Conservation (phyloP, 2,329 filamentous ascomycete species). For the Penicillium freii region DNA sequence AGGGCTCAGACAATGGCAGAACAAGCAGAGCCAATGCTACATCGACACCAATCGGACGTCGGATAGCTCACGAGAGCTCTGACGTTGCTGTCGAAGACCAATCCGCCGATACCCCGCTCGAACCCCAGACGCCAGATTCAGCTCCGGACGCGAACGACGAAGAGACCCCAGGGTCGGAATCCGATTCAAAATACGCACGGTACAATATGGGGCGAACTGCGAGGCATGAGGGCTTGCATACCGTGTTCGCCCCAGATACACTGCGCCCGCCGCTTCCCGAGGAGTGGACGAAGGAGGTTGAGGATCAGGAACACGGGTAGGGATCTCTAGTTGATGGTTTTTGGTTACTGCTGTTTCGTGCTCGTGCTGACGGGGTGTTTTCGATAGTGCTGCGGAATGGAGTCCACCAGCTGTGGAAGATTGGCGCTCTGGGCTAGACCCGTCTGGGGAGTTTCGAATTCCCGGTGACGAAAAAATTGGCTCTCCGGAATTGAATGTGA, state of each 20-base stretch:
- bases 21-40: not conserved
- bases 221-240: not conserved
- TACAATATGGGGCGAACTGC: not conserved
- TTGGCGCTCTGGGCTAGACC: not conserved
- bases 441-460: not conserved
- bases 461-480: not conserved
- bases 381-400: not conserved
- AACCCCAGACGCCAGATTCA: not conserved
- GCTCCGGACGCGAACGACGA: not conserved
- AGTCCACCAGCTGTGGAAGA: not conserved
- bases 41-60: not conserved
- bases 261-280: conserved; percentile 5
- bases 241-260: not conserved
- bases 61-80: not conserved
- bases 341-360: not conserved
- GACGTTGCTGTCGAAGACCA: not conserved
- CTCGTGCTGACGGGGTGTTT: not conserved
- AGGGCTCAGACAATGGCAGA: not conserved
- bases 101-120: not conserved
- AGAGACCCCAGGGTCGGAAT: not conserved
- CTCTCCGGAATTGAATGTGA: not conserved
- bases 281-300: conserved; percentile 1
- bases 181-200: not conserved
- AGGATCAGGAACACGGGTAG: not conserved
- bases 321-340: not conserved